Evolutionary conservation across 2,329 filamentous ascomycete genomes (phyloP), one percentile per base, ranked within the genome.

Genomic region (Botrytis elliptica): DNA sequence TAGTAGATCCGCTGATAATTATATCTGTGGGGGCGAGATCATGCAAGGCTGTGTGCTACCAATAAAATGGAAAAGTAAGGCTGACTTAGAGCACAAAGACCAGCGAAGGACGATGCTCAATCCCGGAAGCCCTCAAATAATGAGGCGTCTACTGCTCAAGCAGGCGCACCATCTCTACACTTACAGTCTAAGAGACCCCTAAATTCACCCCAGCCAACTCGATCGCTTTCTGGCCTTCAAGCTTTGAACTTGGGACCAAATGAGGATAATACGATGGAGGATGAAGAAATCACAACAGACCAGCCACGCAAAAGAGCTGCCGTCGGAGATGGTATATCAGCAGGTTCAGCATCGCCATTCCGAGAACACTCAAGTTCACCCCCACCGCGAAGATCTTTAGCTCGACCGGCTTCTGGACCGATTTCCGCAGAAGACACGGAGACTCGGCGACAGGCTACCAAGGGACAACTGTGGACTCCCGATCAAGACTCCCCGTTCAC

Each of bases 281-380:
- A 80, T 70, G 76, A 77, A n/a, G 75, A 76, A n/a, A 74, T 18
- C 10, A 69, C 76, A 42, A 44, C 36, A 18, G 74, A 77, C 2
- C 76, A 76, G 33, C 79, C 79, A 33, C 64, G 78, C 20, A 81
- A 81, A 46, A 75, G 77, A 66, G 73, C 75, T 14, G 79, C 79
- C 0, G 68, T 77, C 8, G 79, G 79, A 3, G 79, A 79, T 70
- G 79, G 79, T 29, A 80, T 80, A 46, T 78, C 76, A n/a, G 75
- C 76, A 55, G 78, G 79, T 3, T 79, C 78, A 42, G 76, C 70
- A 10, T 76, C 73, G 9, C 78, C 79, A 10, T 75, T 72, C 18
- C 75, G 79, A 25, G 76, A 79, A 33, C 57, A 75, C 33, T 77
- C 76, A 1, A 52, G 71, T 16, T 77, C 77, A 12, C 78, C 78